A percentile compares a stretch with the other conserved stretches of the same genome.
These are phyloP conservation scores for Luffa acutangula DNA, from an alignment of 306 rosid species.

Conservation along the genomic window DNA sequence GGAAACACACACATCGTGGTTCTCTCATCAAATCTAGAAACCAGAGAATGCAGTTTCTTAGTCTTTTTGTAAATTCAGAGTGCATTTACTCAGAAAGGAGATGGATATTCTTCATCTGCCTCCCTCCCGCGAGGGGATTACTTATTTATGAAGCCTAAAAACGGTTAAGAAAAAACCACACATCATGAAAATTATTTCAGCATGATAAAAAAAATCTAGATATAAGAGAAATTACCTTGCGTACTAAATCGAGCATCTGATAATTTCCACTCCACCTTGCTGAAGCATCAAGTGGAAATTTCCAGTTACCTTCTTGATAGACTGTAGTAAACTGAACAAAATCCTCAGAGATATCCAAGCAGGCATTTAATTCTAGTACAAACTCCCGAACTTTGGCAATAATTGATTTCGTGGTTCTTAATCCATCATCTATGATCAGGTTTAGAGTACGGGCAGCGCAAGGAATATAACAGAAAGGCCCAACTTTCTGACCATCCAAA, in stretches of 20 bases:
- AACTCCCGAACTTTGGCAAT: constrained; percentile 78
- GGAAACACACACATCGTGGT: not conserved
- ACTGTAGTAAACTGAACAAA: constrained; percentile 57
- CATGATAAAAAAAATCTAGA: constrained; percentile 6
- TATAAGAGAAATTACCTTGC: constrained; percentile 48
- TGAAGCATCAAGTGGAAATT: constrained; percentile 82
- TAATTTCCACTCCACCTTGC: constrained; percentile 87
- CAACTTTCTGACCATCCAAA: constrained; percentile 63
- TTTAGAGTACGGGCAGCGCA: constrained; percentile 84
- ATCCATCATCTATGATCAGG: constrained; percentile 78
- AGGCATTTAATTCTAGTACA: constrained; percentile 60
- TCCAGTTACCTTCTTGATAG: constrained; percentile 88
- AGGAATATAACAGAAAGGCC: constrained; percentile 83
- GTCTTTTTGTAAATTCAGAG: not conserved
- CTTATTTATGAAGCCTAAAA: not conserved
- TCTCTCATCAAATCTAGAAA: not conserved
- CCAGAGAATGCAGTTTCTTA: not conserved
- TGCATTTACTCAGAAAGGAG: not conserved
- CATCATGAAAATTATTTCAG: not conserved
- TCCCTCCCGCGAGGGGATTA: not conserved
- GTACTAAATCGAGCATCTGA: constrained; percentile 86
- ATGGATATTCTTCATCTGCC: not conserved
- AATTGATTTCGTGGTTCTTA: constrained; percentile 49
- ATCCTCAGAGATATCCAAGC: constrained; percentile 56
- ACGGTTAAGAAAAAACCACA: not conserved